phyloP scores from a whole-genome alignment of 1,139 yeast species.

The Saccharomyces hybrid region DNA sequence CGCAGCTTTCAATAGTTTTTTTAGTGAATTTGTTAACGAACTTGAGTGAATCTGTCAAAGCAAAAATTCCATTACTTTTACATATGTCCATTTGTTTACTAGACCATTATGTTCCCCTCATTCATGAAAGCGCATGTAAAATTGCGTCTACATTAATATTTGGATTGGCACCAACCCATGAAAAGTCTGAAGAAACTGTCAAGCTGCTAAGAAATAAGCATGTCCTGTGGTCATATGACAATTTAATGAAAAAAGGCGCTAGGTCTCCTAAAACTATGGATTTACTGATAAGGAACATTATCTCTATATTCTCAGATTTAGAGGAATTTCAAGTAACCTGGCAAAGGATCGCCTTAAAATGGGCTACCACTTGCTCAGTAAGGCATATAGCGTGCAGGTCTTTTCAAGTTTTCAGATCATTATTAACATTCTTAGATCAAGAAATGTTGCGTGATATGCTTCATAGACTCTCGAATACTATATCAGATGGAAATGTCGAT shows the following conservation, averaged over 20 bases:
- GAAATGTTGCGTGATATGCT: slow-evolving; percentile 90
- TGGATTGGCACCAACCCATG: slow-evolving; percentile 51
- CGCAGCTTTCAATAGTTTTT: slow-evolving; percentile 80
- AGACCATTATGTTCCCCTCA: slow-evolving; percentile 79
- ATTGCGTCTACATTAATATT: slow-evolving; percentile 68
- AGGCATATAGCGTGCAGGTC: slow-evolving; percentile 95
- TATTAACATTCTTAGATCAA: slow-evolving; percentile 72
- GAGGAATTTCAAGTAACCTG: slow-evolving; percentile 67
- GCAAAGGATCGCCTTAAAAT: slow-evolving; percentile 74
- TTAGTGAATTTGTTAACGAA: slow-evolving; percentile 70
- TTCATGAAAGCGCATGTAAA: slow-evolving; percentile 78
- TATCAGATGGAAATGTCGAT: slow-evolving; percentile 83
- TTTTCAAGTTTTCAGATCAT: slow-evolving; percentile 82
- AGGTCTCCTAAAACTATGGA: slow-evolving; percentile 58
- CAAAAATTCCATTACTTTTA: slow-evolving; percentile 63
- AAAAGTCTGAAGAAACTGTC: slow-evolving; percentile 46
- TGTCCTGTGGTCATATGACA: slow-evolving; percentile 74
- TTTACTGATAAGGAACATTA: slow-evolving; percentile 55
- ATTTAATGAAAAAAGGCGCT: too few relatives aligned
- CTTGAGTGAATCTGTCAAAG: slow-evolving; percentile 47
- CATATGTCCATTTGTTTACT: slow-evolving; percentile 73
- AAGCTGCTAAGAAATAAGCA: slow-evolving; percentile 45
- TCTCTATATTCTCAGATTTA: slow-evolving; percentile 47
- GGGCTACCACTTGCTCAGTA: slow-evolving; percentile 98
- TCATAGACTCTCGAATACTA: slow-evolving; percentile 85